phyloP scores from a whole-genome alignment of 805 yeast species.

The Ascoidea tarda region DNA sequence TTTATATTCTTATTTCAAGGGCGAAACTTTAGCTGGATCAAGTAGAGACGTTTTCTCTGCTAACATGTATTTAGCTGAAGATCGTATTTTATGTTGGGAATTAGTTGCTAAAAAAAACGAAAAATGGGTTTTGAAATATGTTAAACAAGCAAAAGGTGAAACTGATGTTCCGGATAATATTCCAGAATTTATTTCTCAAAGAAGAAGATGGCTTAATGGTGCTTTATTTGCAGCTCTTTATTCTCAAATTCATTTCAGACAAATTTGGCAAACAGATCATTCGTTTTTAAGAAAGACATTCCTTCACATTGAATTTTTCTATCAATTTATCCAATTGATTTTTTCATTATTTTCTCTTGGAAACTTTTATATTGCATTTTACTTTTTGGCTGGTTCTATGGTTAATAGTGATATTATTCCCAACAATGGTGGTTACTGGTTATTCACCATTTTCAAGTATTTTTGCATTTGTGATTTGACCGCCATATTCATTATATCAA shows the following conservation, averaged over 20 bases:
- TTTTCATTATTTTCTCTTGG: slow-evolving; percentile 90
- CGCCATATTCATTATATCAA: slow-evolving; percentile 81
- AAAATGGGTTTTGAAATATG: slow-evolving; percentile 85
- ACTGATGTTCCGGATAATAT: slow-evolving; percentile 94
- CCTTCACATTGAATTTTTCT: slow-evolving; percentile 77
- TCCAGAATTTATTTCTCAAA: slow-evolving; percentile 89
- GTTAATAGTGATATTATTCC: slow-evolving; percentile 34
- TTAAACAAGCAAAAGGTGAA: slow-evolving; percentile 86
- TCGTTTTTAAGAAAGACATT: slow-evolving; percentile 65
- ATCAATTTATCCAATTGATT: slow-evolving; percentile 65
- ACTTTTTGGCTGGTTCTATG: slow-evolving; percentile 83
- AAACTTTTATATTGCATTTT: slow-evolving; percentile 84
- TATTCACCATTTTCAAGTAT: slow-evolving; percentile 79
- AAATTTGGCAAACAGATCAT: slow-evolving; percentile 84
- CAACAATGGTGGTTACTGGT: slow-evolving; percentile 63
- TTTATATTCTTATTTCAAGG: slow-evolving; percentile 74
- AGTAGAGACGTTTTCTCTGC: slow-evolving; percentile 81
- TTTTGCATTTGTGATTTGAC: slow-evolving; percentile 70
- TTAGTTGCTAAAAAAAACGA: slow-evolving; percentile 73
- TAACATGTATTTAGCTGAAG: slow-evolving; percentile 95
- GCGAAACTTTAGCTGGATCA: slow-evolving; percentile 50
- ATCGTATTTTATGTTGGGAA: slow-evolving; percentile 93
- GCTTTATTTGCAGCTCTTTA: slow-evolving; percentile 93
- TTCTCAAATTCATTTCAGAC: slow-evolving; percentile 72
- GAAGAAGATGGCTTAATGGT: slow-evolving; percentile 98